Conservation (phyloP, 176 grass and related monocot species). For the Elymus sibiricus region DNA sequence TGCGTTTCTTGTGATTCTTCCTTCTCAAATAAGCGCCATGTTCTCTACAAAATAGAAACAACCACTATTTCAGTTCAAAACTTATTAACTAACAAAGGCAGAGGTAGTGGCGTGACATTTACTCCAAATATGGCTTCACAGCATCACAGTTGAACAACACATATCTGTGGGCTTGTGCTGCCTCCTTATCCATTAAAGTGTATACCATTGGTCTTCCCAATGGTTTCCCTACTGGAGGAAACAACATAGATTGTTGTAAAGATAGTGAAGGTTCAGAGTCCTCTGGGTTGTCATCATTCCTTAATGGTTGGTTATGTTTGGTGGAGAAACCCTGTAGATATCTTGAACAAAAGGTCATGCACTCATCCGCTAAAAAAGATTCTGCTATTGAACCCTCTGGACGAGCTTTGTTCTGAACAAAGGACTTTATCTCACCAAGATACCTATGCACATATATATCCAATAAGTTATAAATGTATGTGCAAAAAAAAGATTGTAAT, state of each 20-base stretch:
- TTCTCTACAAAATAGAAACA: neutral
- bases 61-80: too few relatives aligned
- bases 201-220: neutral
- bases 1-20: neutral
- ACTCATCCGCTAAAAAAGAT: neutral
- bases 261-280: too few relatives aligned
- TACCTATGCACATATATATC: neutral
- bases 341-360: conserved; percentile 13
- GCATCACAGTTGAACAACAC: too few relatives aligned
- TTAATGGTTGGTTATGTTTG: neutral
- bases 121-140: too few relatives aligned
- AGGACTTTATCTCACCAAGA: too few relatives aligned
- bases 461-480: neutral
- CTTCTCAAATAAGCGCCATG: neutral
- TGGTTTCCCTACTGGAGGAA: neutral
- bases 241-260: neutral
- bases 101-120: too few relatives aligned
- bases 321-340: conserved; percentile 4
- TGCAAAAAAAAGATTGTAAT: neutral
- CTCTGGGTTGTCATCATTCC: too few relatives aligned
- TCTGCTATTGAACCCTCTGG: conserved; percentile 11
- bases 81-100: too few relatives aligned
- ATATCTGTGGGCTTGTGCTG: neutral
- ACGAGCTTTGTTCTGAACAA: too few relatives aligned
- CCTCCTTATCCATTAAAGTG: neutral